phyloP scores from a whole-genome alignment of 2,329 filamentous ascomycete species.

The Ophiostoma pallidulum region DNA sequence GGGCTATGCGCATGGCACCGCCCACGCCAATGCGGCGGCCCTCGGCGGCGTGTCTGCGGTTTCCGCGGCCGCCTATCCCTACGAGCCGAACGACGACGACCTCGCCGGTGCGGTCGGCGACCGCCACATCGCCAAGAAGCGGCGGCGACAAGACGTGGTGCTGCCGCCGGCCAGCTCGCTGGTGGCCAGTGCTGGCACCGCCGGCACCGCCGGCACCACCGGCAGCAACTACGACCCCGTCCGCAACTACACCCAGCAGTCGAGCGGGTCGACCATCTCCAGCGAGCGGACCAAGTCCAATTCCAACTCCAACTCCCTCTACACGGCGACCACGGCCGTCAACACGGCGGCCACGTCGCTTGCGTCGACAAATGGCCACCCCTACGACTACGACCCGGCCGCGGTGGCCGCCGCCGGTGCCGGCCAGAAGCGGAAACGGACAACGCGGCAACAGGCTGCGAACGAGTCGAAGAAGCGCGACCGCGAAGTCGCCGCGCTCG shows the following conservation, averaged over 20 bases:
- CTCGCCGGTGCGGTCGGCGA: constrained; percentile 13
- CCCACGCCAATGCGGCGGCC: constrained; percentile 24
- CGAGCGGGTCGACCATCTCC: constrained; percentile 63
- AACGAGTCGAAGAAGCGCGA: constrained; percentile 74
- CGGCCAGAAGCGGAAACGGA: constrained; percentile 85
- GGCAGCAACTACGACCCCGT: constrained; percentile 58
- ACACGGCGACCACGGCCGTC: constrained; percentile 58
- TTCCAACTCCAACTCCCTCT: constrained; percentile 67
- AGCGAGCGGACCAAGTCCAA: constrained; percentile 73
- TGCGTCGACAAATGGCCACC: constrained; percentile 54
- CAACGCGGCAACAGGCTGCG: constrained; percentile 62
- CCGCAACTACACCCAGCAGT: constrained; percentile 47
- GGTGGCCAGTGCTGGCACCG: constrained; percentile 27
- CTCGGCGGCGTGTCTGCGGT: constrained; percentile 11
- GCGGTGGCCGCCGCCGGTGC: too few species aligned
- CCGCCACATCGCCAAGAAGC: constrained; percentile 60
- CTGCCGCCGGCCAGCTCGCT: constrained; percentile 12
- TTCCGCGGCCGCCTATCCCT: constrained; percentile 6
- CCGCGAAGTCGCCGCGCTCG: constrained; percentile 59
- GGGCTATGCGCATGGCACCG: constrained; percentile 28
- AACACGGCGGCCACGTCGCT: constrained; percentile 86
- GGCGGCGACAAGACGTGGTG: constrained; percentile 54
- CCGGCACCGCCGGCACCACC: constrained; percentile 25
- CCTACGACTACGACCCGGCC: constrained; percentile 56
- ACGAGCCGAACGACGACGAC: constrained; percentile 14